Conservation (phyloP, 305 asterid genomes). For the Fraxinus albicans region DNA sequence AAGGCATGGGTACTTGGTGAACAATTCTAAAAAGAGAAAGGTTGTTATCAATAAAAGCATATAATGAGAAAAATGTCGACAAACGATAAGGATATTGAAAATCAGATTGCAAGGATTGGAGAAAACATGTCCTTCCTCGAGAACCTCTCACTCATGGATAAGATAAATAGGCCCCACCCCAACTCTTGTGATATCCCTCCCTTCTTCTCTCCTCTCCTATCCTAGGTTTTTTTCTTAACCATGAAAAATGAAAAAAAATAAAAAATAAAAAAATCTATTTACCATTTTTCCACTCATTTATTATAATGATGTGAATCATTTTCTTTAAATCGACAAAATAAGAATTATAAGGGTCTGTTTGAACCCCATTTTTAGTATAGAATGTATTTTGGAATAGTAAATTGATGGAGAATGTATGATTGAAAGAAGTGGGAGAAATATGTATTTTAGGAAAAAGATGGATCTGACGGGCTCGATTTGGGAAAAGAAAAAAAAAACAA, state of each 20-base stretch:
- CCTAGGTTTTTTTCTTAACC: not conserved
- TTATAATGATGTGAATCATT: not conserved
- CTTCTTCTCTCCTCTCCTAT: not conserved
- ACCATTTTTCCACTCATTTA: not conserved
- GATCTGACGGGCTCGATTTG: not conserved
- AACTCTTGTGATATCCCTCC: not conserved
- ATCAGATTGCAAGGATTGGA: slow-evolving; percentile 39
- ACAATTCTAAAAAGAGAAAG: not conserved
- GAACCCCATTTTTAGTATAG: too few relatives aligned
- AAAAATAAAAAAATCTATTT: too few relatives aligned
- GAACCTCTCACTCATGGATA: slow-evolving; percentile 56
- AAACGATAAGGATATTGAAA: slow-evolving; percentile 41
- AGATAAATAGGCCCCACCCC: slow-evolving; percentile 55
- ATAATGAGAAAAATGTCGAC: not conserved
- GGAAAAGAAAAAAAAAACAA: too few relatives aligned
- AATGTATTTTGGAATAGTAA: too few relatives aligned
- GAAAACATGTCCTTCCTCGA: slow-evolving; percentile 34
- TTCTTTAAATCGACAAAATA: not conserved
- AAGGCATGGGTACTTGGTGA: too few relatives aligned
- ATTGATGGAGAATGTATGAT: too few relatives aligned
- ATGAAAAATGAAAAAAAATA: too few relatives aligned
- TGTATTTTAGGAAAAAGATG: too few relatives aligned
- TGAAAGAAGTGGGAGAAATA: too few relatives aligned
- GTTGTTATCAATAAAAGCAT: too few relatives aligned
- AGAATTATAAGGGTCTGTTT: too few relatives aligned